Evolutionary conservation across 768 basidiomycete species (phyloP), one percentile per base, ranked within the genome.

Genomic region (Kwoniella botswanensis): DNA sequence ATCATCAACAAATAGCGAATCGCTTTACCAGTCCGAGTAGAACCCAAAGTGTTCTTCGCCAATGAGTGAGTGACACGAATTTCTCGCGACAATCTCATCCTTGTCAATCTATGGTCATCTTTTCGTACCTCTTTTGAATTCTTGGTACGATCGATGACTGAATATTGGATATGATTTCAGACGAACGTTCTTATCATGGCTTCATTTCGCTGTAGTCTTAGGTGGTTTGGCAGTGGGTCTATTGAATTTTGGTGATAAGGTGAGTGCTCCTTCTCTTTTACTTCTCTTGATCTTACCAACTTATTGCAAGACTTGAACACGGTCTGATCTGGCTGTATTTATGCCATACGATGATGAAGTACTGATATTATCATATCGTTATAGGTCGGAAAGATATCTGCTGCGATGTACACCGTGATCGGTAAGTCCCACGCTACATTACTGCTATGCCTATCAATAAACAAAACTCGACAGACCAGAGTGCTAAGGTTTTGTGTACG

Each of bases 221-320:
- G 95, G 96, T 35, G 97, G 97, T 68, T 88, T 99, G 57, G 92
- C 94, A 1, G 94, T 98, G 15, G 97, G 97, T 12, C 85, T 99
- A 68, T 87, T 99, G 77, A 99, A 99, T 85, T 99, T 99, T 86
- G 97, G 97, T 71, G 97, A 98, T 84, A 93, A 93, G 86, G 94
- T 91, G 69, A 70, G 86, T 79, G 9, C 64, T 65, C 21, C 50
- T 9, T 46, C 50, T 26, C 18, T 67, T 46, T 22, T 9, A 5
- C 35, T 35, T 35, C 35, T 35, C 35, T 7, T 35, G 6, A 35
- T 7, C 35, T 35, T 7, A 7, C 4, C 35, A 35, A 35, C 35
- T 0, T 35, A 35, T 35, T 7, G 35, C 35, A 35, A 35, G 35
- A 35, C 3, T 7, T 5, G 35, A 35, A 35, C 35, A 35, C 35